Evolutionary conservation across 352 stramenopile genomes (phyloP).

Genomic region (Globisporangium rhizosaccharum): DNA sequence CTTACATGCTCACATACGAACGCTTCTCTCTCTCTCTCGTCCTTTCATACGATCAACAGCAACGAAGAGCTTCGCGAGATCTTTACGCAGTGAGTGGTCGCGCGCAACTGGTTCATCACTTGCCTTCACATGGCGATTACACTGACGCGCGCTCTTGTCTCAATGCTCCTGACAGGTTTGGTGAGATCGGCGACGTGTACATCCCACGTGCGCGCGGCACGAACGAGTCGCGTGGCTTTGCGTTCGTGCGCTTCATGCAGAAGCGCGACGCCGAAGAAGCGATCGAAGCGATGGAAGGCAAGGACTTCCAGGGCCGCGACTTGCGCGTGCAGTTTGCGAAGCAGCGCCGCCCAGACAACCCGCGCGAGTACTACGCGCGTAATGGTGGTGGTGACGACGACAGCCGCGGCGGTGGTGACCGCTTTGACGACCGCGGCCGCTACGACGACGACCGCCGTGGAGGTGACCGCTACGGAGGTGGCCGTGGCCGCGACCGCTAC

Average conservation of each 20-base stretch:
- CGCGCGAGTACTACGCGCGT: slow-evolving; percentile 64
- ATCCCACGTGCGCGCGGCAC: slow-evolving; percentile 69
- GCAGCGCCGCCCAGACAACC: slow-evolving; percentile 73
- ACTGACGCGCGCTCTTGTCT: neutral
- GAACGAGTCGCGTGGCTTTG: slow-evolving; percentile 77
- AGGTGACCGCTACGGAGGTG: slow-evolving; percentile 21
- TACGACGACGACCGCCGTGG: slow-evolving; percentile 1
- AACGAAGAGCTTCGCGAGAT: slow-evolving; percentile 55
- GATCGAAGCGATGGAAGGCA: slow-evolving; percentile 68
- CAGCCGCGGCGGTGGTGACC: slow-evolving; percentile 14
- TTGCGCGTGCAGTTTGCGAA: slow-evolving; percentile 75
- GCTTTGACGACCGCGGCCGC: slow-evolving; percentile 12
- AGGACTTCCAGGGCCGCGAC: slow-evolving; percentile 67
- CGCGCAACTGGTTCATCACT: no score
- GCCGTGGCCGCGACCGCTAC: slow-evolving; percentile 6
- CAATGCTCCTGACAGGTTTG: slow-evolving; percentile 19
- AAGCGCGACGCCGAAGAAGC: slow-evolving; percentile 87
- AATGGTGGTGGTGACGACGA: slow-evolving; percentile 18
- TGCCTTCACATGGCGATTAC: neutral
- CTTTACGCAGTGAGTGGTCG: slow-evolving; percentile 53
- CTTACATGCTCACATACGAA: neutral
- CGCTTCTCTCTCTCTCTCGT: neutral
- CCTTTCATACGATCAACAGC: slow-evolving; percentile 7
- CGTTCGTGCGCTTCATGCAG: slow-evolving; percentile 87
- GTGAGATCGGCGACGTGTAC: slow-evolving; percentile 81